Conservation (phyloP, 257 asterid genomes). For the Plantago major region DNA sequence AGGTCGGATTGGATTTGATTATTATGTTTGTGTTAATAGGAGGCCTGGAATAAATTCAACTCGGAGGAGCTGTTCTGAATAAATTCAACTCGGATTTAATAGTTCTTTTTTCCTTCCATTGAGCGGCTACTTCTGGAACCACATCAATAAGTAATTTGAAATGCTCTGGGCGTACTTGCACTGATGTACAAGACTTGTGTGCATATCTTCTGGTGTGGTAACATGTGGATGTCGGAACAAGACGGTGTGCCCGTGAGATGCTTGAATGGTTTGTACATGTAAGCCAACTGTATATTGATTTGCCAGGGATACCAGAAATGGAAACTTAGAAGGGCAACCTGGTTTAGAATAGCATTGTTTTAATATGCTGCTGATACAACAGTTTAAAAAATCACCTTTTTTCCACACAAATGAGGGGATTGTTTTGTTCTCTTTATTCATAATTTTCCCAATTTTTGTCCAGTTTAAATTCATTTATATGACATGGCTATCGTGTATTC, state of each 20-base stretch:
- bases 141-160: conserved; percentile 20
- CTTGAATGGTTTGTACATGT: conserved; percentile 33
- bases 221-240: conserved; percentile 24
- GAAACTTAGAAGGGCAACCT: conserved; percentile 28
- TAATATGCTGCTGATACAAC: conserved; percentile 32
- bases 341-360: conserved; percentile 43
- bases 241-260: conserved; percentile 28
- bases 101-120: conserved; percentile 18
- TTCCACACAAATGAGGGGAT: conserved; percentile 33
- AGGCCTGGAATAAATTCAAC: conserved; percentile 97
- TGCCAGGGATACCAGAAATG: conserved; percentile 30
- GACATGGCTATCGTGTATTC: conserved; percentile 27
- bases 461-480: conserved; percentile 29
- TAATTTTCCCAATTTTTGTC: conserved; percentile 20
- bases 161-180: conserved; percentile 20
- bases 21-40: conserved; percentile 41
- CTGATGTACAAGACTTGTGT: conserved; percentile 19
- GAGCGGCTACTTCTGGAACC: conserved; percentile 25
- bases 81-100: background rate
- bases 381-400: conserved; percentile 21
- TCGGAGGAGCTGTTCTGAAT: conserved; percentile 98
- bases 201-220: conserved; percentile 31
- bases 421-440: conserved; percentile 20
- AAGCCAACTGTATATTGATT: conserved; percentile 47
- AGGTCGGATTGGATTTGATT: background rate